Base-by-base conservation (phyloP, 140 eudicot genomes). In the Erigeron philadelphicus region DNA sequence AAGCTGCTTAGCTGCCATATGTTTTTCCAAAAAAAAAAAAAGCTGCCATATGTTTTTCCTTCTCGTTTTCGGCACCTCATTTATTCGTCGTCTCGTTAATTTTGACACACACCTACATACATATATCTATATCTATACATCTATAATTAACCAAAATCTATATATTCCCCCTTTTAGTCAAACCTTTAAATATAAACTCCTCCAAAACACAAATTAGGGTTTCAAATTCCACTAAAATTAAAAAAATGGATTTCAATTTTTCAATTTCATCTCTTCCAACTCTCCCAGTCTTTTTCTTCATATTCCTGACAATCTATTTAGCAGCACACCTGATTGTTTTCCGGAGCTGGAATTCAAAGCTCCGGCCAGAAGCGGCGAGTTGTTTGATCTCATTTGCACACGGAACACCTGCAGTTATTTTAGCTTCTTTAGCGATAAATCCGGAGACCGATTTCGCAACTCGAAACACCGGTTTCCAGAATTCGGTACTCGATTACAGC, bases 361-460 rank as follows among this genome's bases (percentile, higher is more conserved):
- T 75, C 74, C 84, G 90, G 8, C 85, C 89, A 1, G 98, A 89
- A 65, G 98, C 98, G 7, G 75, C 96, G 6, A 89, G 96, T 75
- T 93, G 98, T 73, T 45, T 78, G 3, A 89, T 89, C 71, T 93
- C 98, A 23, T 71, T 79, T 0, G 82, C 83, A 4, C 98, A 93
- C 50, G 98, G 98, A 75, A 86, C 98, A 8, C 98, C 98, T 7
- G 96, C 96, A 10, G 98, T 82, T 4, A 44, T 93, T 84, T 35
- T 89, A 3, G 95, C 98, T 66, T 35, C 17, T 7, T 19, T 15
- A 1, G 83, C 95, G 23, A 79, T 93, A 2, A 31, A 31, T 31
- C 5, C 38, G 3, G 38, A 31, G 38, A 31, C 38, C 38, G 5
- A 31, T 4, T 31, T 31, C 5, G 38, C 38, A 0, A 31, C 38